Evolutionary conservation across 345 rosid species (phyloP).

Genomic region (Nephelium lappaceum): DNA sequence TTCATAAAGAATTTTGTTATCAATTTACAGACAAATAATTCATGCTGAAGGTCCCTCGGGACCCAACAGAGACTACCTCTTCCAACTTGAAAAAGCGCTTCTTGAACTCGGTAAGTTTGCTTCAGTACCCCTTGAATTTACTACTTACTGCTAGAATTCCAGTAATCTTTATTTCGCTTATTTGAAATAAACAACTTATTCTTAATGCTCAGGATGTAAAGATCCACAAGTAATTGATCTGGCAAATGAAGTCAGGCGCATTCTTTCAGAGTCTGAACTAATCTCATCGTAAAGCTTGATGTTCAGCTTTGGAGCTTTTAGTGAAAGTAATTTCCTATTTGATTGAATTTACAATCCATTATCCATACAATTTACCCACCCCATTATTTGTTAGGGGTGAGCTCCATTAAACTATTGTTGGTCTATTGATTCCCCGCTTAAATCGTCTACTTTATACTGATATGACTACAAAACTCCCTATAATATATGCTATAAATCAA

Average conservation of each 20-base stretch:
- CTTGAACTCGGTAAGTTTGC: slow-evolving; percentile 48
- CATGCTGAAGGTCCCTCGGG: slow-evolving; percentile 90
- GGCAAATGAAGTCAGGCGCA: slow-evolving; percentile 61
- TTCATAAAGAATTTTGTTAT: not conserved
- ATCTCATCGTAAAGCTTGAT: slow-evolving; percentile 5
- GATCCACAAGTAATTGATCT: slow-evolving; percentile 79
- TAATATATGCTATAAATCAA: no score
- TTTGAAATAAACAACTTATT: not conserved
- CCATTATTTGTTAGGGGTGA: not conserved
- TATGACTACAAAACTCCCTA: no score
- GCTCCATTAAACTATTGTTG: not conserved
- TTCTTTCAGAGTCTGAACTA: slow-evolving; percentile 44
- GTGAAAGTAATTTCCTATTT: not conserved
- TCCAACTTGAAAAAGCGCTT: slow-evolving; percentile 76
- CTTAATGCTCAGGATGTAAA: slow-evolving; percentile 46
- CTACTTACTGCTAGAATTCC: not conserved
- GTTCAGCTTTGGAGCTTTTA: not conserved
- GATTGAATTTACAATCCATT: not conserved
- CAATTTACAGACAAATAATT: slow-evolving; percentile 60
- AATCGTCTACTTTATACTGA: no score
- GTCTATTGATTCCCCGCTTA: not conserved
- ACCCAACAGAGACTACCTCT: slow-evolving; percentile 86
- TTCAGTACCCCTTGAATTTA: not conserved
- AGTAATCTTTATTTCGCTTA: not conserved
- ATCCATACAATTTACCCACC: not conserved